Base-by-base conservation (phyloP, 2,329 filamentous ascomycete species). In the Fusarium pilosicola region DNA sequence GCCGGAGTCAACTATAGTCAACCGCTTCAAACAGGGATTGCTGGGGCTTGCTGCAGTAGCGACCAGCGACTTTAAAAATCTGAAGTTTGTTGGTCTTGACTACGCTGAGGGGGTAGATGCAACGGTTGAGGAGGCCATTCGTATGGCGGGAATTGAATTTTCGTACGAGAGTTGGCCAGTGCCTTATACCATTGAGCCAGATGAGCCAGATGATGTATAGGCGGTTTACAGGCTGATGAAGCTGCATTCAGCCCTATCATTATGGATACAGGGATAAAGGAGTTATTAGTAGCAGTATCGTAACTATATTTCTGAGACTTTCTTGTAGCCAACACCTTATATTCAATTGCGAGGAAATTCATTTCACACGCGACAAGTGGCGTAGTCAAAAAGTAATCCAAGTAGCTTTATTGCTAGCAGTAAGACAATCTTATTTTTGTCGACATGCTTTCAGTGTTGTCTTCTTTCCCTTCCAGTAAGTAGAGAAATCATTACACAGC, bases 291-390 rank as follows among this genome's bases (percentile, higher is more conserved):
- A n/a, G 15, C 22, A 42, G 41, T n/a, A 15, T 24, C 14, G 13
- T 6, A 42, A 42, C 9, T 17, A 24, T 42, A 17, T 15, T 24
- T 11, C 22, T 1, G 22, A n/a, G 3, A 3, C 3, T n/a, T n/a
- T 3, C 11, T 11, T 6, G 8, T 15, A 42, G 3, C n/a, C 2
- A 10, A 42, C 14, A 2, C 11, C 6, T n/a, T n/a, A 11, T 11
- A 17, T 15, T 17, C 14, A 42, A 42, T 42, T n/a, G 7, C 8
- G 8, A 39, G 38, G 20, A 39, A 13, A 13, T 3, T 22, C 38
- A 39, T 7, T 22, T 22, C 38, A 8, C 3, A 12, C 20, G 5
- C 38, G 7, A 39, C 38, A 13, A 22, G 11, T 39, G 20, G 20
- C 7, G 7, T 7, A 22, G 20, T 39, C 30, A 7, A 22, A 39